Percentiles rank a stretch among this genome's conserved stretches.
phyloP scores from a whole-genome alignment of 306 rosid species.

The Fragaria vesca region DNA sequence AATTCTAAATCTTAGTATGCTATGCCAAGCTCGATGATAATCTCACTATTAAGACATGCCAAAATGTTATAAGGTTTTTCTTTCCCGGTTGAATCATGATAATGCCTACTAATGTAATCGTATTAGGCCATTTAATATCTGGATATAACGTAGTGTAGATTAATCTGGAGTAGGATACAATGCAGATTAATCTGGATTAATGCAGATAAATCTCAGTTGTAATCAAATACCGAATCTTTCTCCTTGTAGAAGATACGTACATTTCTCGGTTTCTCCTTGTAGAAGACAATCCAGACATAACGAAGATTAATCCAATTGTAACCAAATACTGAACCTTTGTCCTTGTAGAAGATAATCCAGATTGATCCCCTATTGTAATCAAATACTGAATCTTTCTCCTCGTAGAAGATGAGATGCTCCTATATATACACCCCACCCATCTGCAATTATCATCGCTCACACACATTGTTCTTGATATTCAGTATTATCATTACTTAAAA shows the following conservation, averaged over 20 bases:
- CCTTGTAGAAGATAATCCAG: neutral
- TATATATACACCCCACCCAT: neutral
- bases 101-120: neutral
- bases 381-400: neutral
- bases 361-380: neutral
- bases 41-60: too few species aligned
- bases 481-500: neutral
- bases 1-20: neutral
- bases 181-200: too few species aligned
- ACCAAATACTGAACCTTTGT: too few species aligned
- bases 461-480: neutral
- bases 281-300: too few species aligned
- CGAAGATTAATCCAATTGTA: too few species aligned
- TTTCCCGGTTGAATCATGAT: neutral
- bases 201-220: too few species aligned
- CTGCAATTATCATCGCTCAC: neutral
- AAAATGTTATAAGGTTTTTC: neutral
- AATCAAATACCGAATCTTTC: neutral
- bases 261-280: too few species aligned
- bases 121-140: neutral
- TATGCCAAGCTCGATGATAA: neutral
- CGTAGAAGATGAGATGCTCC: neutral
- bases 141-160: too few species aligned
- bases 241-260: too few species aligned
- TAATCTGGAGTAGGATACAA: too few species aligned